These are phyloP conservation scores for Parietaria judaica DNA, from an alignment of 306 rosid genomes.

Conservation along the genomic window DNA sequence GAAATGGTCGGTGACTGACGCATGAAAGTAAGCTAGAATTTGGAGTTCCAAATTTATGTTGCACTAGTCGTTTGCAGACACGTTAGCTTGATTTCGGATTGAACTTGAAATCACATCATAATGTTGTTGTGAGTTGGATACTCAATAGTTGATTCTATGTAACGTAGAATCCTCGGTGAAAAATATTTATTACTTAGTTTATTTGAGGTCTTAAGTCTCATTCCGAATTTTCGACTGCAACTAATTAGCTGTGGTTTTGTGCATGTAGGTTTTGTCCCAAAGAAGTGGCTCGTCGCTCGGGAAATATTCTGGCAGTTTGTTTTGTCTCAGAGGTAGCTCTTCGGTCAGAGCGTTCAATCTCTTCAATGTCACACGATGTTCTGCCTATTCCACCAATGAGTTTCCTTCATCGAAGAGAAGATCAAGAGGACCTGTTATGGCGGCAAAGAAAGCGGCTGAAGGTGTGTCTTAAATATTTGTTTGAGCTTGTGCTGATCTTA, in stretches of 20 bases:
- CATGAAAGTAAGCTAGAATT: constrained; percentile 4
- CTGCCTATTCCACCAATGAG: constrained; percentile 38
- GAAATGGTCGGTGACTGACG: not conserved
- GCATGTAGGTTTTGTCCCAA: constrained; percentile 47
- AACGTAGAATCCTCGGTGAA: not conserved
- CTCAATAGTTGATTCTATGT: not conserved
- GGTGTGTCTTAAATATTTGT: constrained; percentile 27
- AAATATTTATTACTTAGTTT: not conserved
- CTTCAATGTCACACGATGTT: constrained; percentile 30
- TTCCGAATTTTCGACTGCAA: not conserved
- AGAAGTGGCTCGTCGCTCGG: constrained; percentile 42
- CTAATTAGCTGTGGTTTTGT: constrained; percentile 22
- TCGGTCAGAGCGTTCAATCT: constrained; percentile 35
- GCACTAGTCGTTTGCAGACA: not conserved
- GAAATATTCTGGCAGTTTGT: constrained; percentile 39
- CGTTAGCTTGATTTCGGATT: not conserved
- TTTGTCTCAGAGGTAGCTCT: constrained; percentile 39
- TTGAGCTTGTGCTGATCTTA: not conserved
- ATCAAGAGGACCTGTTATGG: constrained; percentile 87
- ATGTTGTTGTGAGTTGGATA: not conserved
- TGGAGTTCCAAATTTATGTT: not conserved
- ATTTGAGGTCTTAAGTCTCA: not conserved
- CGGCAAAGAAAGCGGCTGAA: constrained; percentile 71
- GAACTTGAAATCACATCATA: not conserved
- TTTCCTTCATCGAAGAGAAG: constrained; percentile 64